A percentile compares a stretch with the other conserved stretches of the same genome.
phyloP scores from a whole-genome alignment of 352 stramenopile genomes.

The Phytophthora macrochlamydospora region DNA sequence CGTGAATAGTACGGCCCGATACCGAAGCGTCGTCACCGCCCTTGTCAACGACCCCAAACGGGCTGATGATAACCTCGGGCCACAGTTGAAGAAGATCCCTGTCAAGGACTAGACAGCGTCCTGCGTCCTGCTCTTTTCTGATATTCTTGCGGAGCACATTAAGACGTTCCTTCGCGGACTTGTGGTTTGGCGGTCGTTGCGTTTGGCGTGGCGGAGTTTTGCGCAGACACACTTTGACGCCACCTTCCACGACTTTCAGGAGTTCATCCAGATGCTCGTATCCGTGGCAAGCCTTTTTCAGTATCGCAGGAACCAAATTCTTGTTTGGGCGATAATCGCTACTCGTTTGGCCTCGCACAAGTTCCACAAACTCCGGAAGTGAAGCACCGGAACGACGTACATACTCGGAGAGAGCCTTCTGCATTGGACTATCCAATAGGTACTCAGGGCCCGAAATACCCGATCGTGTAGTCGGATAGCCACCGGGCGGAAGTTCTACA shows the following conservation, averaged over 20 bases:
- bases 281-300: constrained; percentile 6
- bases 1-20: constrained; percentile 16
- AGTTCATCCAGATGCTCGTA: constrained; percentile 12
- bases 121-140: constrained; percentile 18
- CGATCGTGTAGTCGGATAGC: neutral
- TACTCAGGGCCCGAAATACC: constrained; percentile 3
- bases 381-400: constrained; percentile 3
- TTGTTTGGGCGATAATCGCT: constrained; percentile 20
- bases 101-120: constrained; percentile 24
- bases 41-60: constrained; percentile 19
- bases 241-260: constrained; percentile 3
- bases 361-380: constrained; percentile 13
- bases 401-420: constrained; percentile 12
- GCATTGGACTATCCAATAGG: constrained; percentile 10
- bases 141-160: constrained; percentile 29
- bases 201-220: neutral
- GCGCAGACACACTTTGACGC: constrained; percentile 1
- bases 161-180: constrained; percentile 8
- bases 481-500: neutral
- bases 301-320: constrained; percentile 2
- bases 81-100: constrained; percentile 19
- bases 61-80: constrained; percentile 19
- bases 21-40: neutral
- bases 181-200: constrained; percentile 12
- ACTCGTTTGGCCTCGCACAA: constrained; percentile 9